Percentiles rank a stretch among this genome's conserved stretches.
phyloP scores from a whole-genome alignment of 768 basidiomycete species.

The Phaffia tasmanica region DNA sequence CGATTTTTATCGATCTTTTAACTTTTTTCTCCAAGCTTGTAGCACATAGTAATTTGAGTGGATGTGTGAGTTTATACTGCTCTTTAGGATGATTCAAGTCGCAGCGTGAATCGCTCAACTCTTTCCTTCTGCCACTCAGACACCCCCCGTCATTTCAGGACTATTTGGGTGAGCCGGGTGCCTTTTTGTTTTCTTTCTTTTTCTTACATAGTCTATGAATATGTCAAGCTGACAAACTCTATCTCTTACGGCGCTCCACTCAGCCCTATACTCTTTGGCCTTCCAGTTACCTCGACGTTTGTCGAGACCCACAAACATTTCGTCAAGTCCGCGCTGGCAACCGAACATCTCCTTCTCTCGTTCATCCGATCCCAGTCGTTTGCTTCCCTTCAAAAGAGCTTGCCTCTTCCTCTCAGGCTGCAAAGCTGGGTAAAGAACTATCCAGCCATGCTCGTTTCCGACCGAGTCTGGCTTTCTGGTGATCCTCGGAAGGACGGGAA shows the following conservation, averaged over 20 bases:
- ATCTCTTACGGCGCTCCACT: slow-evolving; percentile 39
- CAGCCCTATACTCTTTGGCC: slow-evolving; percentile 77
- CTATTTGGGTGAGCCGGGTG: slow-evolving; percentile 9
- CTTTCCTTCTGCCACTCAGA: background rate
- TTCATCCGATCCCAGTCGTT: slow-evolving; percentile 75
- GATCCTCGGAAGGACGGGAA: slow-evolving; percentile 64
- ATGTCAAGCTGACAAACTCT: background rate
- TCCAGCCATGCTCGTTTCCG: slow-evolving; percentile 60
- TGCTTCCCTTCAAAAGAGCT: slow-evolving; percentile 28
- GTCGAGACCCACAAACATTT: slow-evolving; percentile 55
- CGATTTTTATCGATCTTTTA: slow-evolving; percentile 47
- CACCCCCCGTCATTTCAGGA: slow-evolving; percentile 16
- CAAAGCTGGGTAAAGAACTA: slow-evolving; percentile 87
- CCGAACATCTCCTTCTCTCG: slow-evolving; percentile 83
- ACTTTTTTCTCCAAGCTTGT: slow-evolving; percentile 70
- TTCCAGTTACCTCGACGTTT: slow-evolving; percentile 45
- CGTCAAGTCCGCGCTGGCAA: slow-evolving; percentile 69
- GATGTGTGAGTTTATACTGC: slow-evolving; percentile 31
- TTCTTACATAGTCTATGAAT: background rate
- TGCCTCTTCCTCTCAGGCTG: slow-evolving; percentile 56
- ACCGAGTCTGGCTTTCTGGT: slow-evolving; percentile 43
- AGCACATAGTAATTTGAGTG: slow-evolving; percentile 45
- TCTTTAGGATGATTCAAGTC: slow-evolving; percentile 38
- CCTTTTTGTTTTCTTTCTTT: no score
- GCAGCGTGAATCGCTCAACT: no score